Base-by-base conservation (phyloP, 148 eudicot genomes). In the Nepenthes mirabilis region DNA sequence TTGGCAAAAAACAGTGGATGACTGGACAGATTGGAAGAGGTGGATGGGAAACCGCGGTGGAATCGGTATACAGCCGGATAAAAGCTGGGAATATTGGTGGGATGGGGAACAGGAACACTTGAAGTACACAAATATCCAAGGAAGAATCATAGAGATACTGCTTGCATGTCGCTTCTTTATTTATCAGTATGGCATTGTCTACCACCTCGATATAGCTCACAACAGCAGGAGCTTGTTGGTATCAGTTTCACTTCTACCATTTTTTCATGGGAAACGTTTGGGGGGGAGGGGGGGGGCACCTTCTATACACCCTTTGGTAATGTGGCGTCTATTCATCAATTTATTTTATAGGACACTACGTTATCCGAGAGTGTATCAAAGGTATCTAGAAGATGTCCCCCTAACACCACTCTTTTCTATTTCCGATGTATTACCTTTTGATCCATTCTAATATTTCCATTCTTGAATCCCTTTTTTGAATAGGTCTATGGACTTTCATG, bases 31-130 rank as follows among this genome's bases (percentile, higher is more conserved):
- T 69, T 91, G 98, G 98, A 85, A 79, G 74, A 82, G 88, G 72
- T 91, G 98, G 98, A 88, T 91, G 96, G 96, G 96, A 43, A 91
- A 88, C 64, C 84, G 96, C 10, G 98, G 98, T 52, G 98, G 98
- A 37, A 91, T 91, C 47, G 96, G 94, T 50, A 85, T 91, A 58
- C 59, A 82, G 34, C 81, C 63, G 7, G 96, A 91, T 48, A 88
- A 79, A 76, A 91, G 98, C 71, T 91, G 98, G 98, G 98, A 91
- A 65, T 85, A 96, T 1, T 91, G 98, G 98, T 91, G 98, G 98
- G 89, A 85, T 68, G 79, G 76, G 59, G 98, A 91, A 62, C 98
- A 91, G 59, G 98, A 85, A 56, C 98, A 88, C 71, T 65, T 91
- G 60, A 91, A 91, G 68, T 32, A 64, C 65, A 91, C 98, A 52